phyloP scores from a whole-genome alignment of 345 rosid genomes.

The Mangifera indica region DNA sequence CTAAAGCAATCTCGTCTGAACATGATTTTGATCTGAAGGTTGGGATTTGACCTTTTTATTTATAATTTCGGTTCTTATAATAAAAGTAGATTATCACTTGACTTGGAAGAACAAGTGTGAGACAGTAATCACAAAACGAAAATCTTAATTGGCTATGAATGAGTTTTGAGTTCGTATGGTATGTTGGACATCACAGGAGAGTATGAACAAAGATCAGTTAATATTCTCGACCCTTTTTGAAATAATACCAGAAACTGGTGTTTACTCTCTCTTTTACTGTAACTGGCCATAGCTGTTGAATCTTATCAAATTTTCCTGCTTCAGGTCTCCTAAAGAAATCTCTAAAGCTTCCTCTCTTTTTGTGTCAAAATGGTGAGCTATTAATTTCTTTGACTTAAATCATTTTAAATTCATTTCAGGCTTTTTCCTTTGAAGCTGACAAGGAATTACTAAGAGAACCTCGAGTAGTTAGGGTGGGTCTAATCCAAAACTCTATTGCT shows the following conservation, averaged over 20 bases:
- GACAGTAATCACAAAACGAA: not conserved
- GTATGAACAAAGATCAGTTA: not conserved
- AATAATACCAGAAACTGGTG: not conserved
- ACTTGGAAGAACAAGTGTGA: not conserved
- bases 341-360: not conserved
- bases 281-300: not conserved
- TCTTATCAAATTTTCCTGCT: not conserved
- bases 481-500: conserved; percentile 80
- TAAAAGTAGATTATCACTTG: not conserved
- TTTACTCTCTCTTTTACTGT: not conserved
- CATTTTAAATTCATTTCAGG: conserved; percentile 43
- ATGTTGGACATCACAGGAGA: not conserved
- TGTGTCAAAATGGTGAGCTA: not conserved
- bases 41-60: not conserved
- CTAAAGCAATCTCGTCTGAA: conserved; percentile 47
- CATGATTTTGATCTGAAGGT: conserved; percentile 90
- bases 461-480: conserved; percentile 80
- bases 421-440: conserved; percentile 66
- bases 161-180: not conserved
- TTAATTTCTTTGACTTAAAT: conserved; percentile 7
- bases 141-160: not conserved
- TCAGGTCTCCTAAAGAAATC: not conserved
- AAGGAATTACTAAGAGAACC: conserved; percentile 70
- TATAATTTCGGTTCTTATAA: too few relatives aligned
- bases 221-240: not conserved